Evolutionary conservation across 2,329 filamentous ascomycete species (phyloP), one percentile per base, ranked within the genome.

Genomic region (Verticillium nubilum): DNA sequence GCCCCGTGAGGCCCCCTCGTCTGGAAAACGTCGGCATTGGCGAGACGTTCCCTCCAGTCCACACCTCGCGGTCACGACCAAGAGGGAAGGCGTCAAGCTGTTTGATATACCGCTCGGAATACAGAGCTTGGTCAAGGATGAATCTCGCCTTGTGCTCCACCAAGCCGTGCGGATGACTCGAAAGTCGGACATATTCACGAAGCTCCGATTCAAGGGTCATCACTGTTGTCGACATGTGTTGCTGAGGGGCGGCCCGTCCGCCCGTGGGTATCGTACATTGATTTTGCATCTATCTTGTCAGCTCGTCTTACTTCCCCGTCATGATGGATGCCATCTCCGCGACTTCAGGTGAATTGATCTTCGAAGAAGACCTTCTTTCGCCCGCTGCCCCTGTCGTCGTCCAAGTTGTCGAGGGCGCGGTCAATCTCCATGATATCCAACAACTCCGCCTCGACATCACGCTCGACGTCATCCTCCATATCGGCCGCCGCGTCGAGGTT

Each of bases 91-190:
- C 17, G 15, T 26, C 28, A 29, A 50, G 15, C 19, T 59, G 60
- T 64, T 83, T 77, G 63, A 80, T 88, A 63, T 88, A 84, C 85
- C 86, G 86, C 86, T 86, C 85, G 84, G 85, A 88, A 88, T 88
- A 88, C 86, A 88, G 83, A 87, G 85, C 81, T 79, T 76, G 71
- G 69, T 81, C 85, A 88, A 88, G 86, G 86, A 88, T 85, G 77
- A 78, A 72, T 86, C 86, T 88, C 84, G 83, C 86, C 86, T 88
- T 88, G 85, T 84, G 84, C 86, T 88, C 85, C 86, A 88, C 86
- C 86, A 85, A 81, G 84, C 84, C 85, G 83, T 86, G 86, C 86
- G 86, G 84, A 84, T 58, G 57, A 26, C 56, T 61, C 31, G 23
- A 47, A 23, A 56, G 33, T 56, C 42, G 42, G 7, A 19, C 10